Evolutionary conservation across 805 yeast genomes (phyloP).

Genomic region (Alloascoidea africana): DNA sequence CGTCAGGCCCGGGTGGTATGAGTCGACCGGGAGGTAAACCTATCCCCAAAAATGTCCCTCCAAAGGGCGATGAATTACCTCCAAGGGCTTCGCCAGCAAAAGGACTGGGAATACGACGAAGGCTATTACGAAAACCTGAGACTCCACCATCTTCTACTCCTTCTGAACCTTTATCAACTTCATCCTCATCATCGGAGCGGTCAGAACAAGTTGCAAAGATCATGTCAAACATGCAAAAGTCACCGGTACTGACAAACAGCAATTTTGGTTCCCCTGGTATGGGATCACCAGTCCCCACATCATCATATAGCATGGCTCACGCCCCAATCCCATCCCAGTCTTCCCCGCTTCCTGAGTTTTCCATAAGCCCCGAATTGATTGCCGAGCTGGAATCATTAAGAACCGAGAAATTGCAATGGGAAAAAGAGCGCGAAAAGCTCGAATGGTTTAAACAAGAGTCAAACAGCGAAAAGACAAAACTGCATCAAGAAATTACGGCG

Average conservation of each 20-base stretch:
- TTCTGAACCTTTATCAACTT: neutral
- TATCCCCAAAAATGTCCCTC: too few relatives aligned
- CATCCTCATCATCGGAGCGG: neutral
- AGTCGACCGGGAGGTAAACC: neutral
- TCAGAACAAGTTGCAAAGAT: too few relatives aligned
- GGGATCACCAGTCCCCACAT: neutral
- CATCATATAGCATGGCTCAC: neutral
- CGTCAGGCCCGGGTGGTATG: conserved; percentile 4
- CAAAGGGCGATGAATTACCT: conserved; percentile 1
- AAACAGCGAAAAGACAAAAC: conserved; percentile 16
- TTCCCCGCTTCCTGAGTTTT: neutral
- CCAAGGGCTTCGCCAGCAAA: neutral
- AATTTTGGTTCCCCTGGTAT: too few relatives aligned
- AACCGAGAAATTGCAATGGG: conserved; percentile 36
- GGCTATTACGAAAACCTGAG: neutral
- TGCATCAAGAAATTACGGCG: conserved; percentile 19
- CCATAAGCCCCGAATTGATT: neutral
- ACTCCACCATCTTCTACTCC: neutral
- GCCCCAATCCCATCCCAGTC: neutral
- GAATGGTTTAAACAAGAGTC: conserved; percentile 16
- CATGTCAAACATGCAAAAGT: too few relatives aligned
- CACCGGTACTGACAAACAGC: too few relatives aligned
- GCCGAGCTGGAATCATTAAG: conserved; percentile 37
- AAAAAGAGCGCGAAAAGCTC: conserved; percentile 17
- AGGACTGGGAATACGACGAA: neutral